These are phyloP conservation scores for Cladosporium sphaerospermum DNA, from an alignment of 2,329 filamentous ascomycete genomes.

Conservation along the genomic window DNA sequence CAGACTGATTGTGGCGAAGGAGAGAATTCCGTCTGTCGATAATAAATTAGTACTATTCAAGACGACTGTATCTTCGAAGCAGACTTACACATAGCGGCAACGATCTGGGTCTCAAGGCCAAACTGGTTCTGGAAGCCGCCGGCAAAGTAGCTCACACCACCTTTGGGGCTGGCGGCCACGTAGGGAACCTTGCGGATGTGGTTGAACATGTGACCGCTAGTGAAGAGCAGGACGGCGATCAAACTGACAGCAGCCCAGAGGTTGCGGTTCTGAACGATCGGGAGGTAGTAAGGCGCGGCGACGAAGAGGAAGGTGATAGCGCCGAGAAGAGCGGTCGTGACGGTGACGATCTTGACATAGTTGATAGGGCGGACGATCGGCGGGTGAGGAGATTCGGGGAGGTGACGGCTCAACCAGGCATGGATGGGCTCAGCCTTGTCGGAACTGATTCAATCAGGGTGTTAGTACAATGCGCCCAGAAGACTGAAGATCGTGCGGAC, in stretches of 20 bases:
- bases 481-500: slow-evolving; percentile 22
- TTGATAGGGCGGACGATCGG: slow-evolving; percentile 79
- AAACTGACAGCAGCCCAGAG: slow-evolving; percentile 88
- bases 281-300: slow-evolving; percentile 70
- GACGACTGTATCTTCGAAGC: background rate
- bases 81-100: slow-evolving; percentile 84
- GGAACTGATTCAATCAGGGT: slow-evolving; percentile 4
- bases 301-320: slow-evolving; percentile 62
- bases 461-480: slow-evolving; percentile 1
- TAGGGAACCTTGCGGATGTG: slow-evolving; percentile 96
- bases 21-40: slow-evolving; percentile 63
- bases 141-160: slow-evolving; percentile 85
- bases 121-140: slow-evolving; percentile 89
- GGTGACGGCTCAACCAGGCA: slow-evolving; percentile 69
- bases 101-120: slow-evolving; percentile 89
- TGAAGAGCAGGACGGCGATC: slow-evolving; percentile 86
- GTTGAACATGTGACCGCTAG: slow-evolving; percentile 98
- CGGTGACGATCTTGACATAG: slow-evolving; percentile 67
- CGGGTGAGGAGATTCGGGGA: slow-evolving; percentile 69
- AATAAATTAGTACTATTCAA: background rate
- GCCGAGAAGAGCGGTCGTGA: slow-evolving; percentile 64
- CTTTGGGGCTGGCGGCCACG: slow-evolving; percentile 74
- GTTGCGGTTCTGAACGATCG: slow-evolving; percentile 81
- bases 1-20: slow-evolving; percentile 86
- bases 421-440: slow-evolving; percentile 70